Percentiles rank a stretch among this genome's conserved stretches.
These are phyloP conservation scores for Uronychia setigera DNA, from an alignment of 73 alveolate genomes.

Conservation along the genomic window DNA sequence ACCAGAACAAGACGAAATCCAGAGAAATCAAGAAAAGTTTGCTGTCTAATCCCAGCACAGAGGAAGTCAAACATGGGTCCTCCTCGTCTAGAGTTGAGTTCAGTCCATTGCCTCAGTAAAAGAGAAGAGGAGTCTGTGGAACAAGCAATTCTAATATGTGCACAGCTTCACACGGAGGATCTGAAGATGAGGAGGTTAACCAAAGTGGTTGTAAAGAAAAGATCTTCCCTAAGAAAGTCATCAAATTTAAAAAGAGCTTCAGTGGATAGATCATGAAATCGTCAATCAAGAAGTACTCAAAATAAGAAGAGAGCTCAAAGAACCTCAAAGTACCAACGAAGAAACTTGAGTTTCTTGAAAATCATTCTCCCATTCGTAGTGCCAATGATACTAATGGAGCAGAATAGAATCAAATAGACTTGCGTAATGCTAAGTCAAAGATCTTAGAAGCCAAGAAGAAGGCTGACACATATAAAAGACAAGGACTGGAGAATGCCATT, in stretches of 20 bases:
- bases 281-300: not conserved
- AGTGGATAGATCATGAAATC: not conserved
- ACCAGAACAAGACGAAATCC: not conserved
- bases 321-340: no score
- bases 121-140: no score
- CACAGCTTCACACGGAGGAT: no score
- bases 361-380: not conserved
- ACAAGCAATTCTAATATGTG: no score
- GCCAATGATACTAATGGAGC: not conserved
- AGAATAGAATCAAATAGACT: not conserved
- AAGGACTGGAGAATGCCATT: constrained; percentile 40
- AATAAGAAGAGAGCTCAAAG: no score
- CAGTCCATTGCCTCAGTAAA: not conserved
- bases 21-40: not conserved
- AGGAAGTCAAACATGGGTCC: not conserved
- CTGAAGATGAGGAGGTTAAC: no score
- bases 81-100: not conserved
- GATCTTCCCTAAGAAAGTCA: not conserved
- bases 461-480: constrained; percentile 40
- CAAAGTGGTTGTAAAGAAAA: no score
- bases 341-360: no score
- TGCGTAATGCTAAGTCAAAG: not conserved
- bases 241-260: not conserved
- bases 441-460: constrained; percentile 26
- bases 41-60: not conserved